Percentiles rank a stretch among this genome's conserved stretches.
Evolutionary conservation across 2,329 filamentous ascomycete genomes (phyloP).

Genomic region (Cladobotryum mycophilum): DNA sequence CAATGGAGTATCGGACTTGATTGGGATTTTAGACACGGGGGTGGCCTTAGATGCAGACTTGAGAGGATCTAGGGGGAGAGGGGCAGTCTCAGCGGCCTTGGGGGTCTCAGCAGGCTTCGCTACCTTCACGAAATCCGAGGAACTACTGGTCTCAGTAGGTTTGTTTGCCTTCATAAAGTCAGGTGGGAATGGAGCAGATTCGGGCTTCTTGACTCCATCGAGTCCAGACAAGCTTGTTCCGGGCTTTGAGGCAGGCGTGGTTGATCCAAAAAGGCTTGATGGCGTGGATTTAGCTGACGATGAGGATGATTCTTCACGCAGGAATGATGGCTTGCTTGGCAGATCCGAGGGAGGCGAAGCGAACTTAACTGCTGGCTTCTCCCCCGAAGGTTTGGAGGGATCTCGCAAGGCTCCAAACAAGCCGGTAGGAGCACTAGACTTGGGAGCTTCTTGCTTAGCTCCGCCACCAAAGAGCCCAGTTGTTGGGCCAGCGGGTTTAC

Average conservation of each 20-base stretch:
- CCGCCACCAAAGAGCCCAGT: conserved; percentile 24
- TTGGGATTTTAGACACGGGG: neutral
- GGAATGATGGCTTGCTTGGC: conserved; percentile 46
- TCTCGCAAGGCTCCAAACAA: conserved; percentile 19
- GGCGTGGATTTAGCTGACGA: conserved; percentile 36
- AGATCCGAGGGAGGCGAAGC: conserved; percentile 47
- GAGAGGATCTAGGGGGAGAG: conserved; percentile 26
- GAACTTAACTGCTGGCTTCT: conserved; percentile 24
- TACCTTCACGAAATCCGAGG: conserved; percentile 28
- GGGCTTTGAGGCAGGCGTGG: conserved; percentile 21
- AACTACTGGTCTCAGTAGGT: conserved; percentile 21
- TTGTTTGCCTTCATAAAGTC: conserved; percentile 4
- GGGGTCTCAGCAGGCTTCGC: conserved; percentile 18
- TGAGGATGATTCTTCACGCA: conserved; percentile 45
- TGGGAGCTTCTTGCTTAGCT: conserved; percentile 16
- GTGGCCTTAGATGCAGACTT: conserved; percentile 14
- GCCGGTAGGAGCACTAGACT: conserved; percentile 17
- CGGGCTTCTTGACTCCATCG: conserved; percentile 16
- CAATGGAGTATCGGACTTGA: conserved; percentile 29
- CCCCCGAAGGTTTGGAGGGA: conserved; percentile 13
- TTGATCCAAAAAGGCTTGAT: conserved; percentile 28
- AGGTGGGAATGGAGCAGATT: conserved; percentile 13
- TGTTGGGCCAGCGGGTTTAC: conserved; percentile 19
- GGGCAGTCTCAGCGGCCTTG: conserved; percentile 20
- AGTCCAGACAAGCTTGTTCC: conserved; percentile 39